Percentiles rank a stretch among this genome's conserved stretches.
Evolutionary conservation across 495 filamentous ascomycete genomes (phyloP).

Genomic region (Hyaloscypha hepaticicola): DNA sequence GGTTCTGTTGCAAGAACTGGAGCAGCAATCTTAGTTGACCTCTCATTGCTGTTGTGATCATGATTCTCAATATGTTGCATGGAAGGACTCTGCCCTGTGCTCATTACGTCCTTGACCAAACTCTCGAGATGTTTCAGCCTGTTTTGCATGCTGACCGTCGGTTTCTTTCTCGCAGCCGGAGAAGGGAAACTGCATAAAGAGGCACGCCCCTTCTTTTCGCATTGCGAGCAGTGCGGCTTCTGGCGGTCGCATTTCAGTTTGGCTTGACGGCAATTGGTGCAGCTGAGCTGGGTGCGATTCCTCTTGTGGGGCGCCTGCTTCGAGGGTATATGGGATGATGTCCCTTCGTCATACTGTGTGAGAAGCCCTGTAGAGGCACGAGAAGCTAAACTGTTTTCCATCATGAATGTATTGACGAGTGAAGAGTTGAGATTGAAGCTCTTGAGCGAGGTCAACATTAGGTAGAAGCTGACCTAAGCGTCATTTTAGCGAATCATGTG

Average conservation of each 20-base stretch:
- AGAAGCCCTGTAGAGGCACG: background rate
- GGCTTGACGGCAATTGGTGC: conserved; percentile 23
- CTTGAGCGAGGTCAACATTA: too few relatives aligned
- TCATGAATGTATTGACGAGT: background rate
- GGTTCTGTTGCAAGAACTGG: conserved; percentile 6
- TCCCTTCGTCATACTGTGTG: background rate
- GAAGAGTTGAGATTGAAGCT: too few relatives aligned
- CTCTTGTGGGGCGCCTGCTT: conserved; percentile 10
- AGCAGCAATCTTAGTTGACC: conserved; percentile 7
- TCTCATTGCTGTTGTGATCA: conserved; percentile 29
- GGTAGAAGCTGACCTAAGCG: too few relatives aligned
- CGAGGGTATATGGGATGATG: background rate
- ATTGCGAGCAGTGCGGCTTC: conserved; percentile 33
- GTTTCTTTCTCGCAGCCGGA: conserved; percentile 41
- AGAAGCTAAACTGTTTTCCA: background rate
- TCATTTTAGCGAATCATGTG: too few relatives aligned
- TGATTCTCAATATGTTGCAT: conserved; percentile 34
- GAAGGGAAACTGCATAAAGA: conserved; percentile 46
- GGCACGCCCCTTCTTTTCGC: conserved; percentile 43
- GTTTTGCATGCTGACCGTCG: conserved; percentile 46
- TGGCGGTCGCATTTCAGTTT: conserved; percentile 31
- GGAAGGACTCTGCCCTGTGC: conserved; percentile 11
- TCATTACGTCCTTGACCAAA: conserved; percentile 41
- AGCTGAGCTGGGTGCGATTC: conserved; percentile 27
- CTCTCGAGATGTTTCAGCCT: conserved; percentile 53